Conservation (phyloP, 1,284 basidiomycete species). For the Puccinia polysora region DNA sequence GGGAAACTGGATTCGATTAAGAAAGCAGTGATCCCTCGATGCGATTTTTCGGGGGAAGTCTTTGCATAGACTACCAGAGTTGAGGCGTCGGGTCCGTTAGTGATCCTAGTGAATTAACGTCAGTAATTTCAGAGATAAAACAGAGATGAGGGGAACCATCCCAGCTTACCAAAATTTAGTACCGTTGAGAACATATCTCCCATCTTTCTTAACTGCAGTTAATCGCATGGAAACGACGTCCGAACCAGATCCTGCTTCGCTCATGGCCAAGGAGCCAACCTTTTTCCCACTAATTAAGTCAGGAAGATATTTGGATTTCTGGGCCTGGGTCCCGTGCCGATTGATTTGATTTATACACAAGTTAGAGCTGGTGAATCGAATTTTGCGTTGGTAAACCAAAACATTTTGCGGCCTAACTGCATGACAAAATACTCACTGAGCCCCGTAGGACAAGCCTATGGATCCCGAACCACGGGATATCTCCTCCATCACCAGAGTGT, state of each 20-base stretch:
- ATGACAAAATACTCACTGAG: slow-evolving; percentile 59
- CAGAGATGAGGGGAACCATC: too few relatives aligned
- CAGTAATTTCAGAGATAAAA: slow-evolving; percentile 11
- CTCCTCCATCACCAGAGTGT: slow-evolving; percentile 88
- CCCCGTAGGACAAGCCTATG: slow-evolving; percentile 85
- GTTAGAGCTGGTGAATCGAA: slow-evolving; percentile 59
- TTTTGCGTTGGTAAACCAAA: not conserved
- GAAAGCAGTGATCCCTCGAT: slow-evolving; percentile 88
- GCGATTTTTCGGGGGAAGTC: slow-evolving; percentile 66
- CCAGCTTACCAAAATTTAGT: slow-evolving; percentile 78
- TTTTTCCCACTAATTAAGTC: slow-evolving; percentile 74
- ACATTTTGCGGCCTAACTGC: not conserved
- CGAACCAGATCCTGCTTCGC: slow-evolving; percentile 80
- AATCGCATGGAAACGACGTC: slow-evolving; percentile 89
- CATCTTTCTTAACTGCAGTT: slow-evolving; percentile 69
- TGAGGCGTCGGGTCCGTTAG: slow-evolving; percentile 82
- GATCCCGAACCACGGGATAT: slow-evolving; percentile 82
- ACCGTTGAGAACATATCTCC: slow-evolving; percentile 74
- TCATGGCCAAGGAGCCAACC: slow-evolving; percentile 89
- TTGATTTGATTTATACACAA: slow-evolving; percentile 78
- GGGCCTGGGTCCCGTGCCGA: slow-evolving; percentile 76
- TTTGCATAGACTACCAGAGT: slow-evolving; percentile 92
- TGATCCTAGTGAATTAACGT: slow-evolving; percentile 65
- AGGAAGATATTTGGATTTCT: slow-evolving; percentile 81
- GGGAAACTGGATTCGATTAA: slow-evolving; percentile 73